phyloP scores from a whole-genome alignment of 106 monocot genomes.

The Platanthera zijinensis region DNA sequence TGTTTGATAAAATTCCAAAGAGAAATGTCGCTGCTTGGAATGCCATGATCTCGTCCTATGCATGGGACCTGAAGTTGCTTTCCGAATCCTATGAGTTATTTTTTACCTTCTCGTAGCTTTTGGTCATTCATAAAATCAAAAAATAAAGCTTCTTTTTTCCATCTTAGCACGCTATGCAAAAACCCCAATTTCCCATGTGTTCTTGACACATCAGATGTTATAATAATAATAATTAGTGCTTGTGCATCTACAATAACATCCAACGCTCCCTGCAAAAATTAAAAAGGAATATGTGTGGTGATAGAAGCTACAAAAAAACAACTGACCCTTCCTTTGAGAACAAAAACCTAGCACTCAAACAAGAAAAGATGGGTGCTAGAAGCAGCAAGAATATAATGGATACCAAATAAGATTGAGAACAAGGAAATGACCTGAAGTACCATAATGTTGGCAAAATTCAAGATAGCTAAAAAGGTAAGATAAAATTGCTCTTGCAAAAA shows the following conservation, averaged over 20 bases:
- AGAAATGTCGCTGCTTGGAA: constrained; percentile 49
- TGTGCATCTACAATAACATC: constrained; percentile 39
- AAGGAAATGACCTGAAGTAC: constrained; percentile 51
- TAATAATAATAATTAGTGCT: constrained; percentile 34
- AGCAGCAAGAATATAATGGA: background rate
- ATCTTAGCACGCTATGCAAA: constrained; percentile 31
- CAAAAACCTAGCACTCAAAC: background rate
- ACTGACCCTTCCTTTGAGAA: background rate
- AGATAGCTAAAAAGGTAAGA: constrained; percentile 80
- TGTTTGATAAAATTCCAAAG: constrained; percentile 61
- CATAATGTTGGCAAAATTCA: constrained; percentile 56
- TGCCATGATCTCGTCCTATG: constrained; percentile 46
- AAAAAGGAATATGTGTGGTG: background rate
- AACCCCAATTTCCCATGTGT: constrained; percentile 19
- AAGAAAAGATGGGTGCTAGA: background rate
- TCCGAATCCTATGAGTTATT: constrained; percentile 42
- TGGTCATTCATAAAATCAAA: no score
- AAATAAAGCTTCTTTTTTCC: no score
- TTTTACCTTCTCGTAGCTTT: no score
- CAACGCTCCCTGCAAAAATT: constrained; percentile 50
- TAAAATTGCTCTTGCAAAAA: constrained; percentile 76
- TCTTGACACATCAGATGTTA: constrained; percentile 20
- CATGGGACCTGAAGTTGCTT: constrained; percentile 14
- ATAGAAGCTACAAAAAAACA: background rate
- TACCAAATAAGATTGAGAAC: background rate